Evolutionary conservation across 441 rosid genomes (phyloP).

Genomic region (Theobroma grandiflorum): DNA sequence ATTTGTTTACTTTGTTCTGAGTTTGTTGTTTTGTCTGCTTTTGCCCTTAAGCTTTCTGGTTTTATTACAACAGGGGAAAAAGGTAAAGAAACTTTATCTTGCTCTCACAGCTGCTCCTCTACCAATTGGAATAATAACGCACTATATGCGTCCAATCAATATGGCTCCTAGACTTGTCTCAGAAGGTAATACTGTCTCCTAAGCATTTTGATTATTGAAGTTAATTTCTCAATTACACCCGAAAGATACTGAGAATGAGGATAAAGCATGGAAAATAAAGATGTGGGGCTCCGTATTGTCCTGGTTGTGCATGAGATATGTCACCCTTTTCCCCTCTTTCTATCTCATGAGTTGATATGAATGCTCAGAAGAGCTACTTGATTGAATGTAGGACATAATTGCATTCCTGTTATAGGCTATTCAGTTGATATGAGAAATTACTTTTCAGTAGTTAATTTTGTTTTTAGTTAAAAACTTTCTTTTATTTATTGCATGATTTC

Average conservation of each 20-base stretch:
- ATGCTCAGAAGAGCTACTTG: neutral
- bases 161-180: slow-evolving; percentile 84
- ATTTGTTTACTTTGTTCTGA: slow-evolving; percentile 6
- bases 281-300: neutral
- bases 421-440: neutral
- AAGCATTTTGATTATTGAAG: slow-evolving; percentile 6
- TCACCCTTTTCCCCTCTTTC: too few species aligned
- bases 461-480: neutral
- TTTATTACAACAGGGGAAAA: slow-evolving; percentile 55
- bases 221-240: neutral
- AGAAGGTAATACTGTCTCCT: slow-evolving; percentile 54
- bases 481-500: neutral
- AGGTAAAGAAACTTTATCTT: slow-evolving; percentile 84
- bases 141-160: slow-evolving; percentile 88
- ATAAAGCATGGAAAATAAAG: neutral
- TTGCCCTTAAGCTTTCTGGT: slow-evolving; percentile 1
- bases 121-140: slow-evolving; percentile 73
- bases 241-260: slow-evolving; percentile 1
- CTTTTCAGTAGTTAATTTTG: neutral
- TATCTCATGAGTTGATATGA: neutral
- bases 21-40: slow-evolving; percentile 10
- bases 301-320: neutral
- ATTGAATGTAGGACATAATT: neutral
- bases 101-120: slow-evolving; percentile 84
- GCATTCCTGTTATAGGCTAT: neutral